These are phyloP conservation scores for Saururus chinensis DNA, from an alignment of 164 flowering plant species.

Conservation along the genomic window DNA sequence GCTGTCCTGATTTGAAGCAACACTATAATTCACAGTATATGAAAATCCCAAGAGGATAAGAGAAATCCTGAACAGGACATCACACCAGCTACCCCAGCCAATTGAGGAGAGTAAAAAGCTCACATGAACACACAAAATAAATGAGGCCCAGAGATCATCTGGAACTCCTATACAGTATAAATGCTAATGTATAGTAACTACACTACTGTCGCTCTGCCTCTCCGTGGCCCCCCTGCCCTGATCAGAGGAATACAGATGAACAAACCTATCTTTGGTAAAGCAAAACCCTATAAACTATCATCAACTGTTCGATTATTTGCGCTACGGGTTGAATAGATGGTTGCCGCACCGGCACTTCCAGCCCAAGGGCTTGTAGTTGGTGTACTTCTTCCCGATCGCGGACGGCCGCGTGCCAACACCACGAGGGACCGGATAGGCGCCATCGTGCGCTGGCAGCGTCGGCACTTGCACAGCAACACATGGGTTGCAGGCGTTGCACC, in stretches of 20 bases:
- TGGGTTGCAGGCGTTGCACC: slow-evolving; percentile 75
- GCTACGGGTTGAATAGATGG: slow-evolving; percentile 59
- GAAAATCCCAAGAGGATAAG: slow-evolving; percentile 1
- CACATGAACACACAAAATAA: neutral
- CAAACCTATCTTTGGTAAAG: neutral
- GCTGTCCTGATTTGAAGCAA: neutral
- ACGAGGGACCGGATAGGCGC: slow-evolving; percentile 3
- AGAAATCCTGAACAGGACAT: neutral
- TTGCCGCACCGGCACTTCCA: slow-evolving; percentile 71
- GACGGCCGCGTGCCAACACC: slow-evolving; percentile 3
- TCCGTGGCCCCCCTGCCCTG: neutral
- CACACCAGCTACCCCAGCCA: too few species aligned
- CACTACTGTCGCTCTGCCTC: neutral
- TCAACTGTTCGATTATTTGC: neutral
- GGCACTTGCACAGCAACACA: slow-evolving; percentile 88
- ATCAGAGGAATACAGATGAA: too few species aligned
- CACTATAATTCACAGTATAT: neutral
- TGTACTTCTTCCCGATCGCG: slow-evolving; percentile 28
- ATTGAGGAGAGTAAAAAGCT: neutral
- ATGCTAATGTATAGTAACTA: neutral
- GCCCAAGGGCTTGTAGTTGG: slow-evolving; percentile 74
- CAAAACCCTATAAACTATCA: neutral
- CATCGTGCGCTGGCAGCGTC: slow-evolving; percentile 24
- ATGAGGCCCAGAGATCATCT: neutral
- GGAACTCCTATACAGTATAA: too few species aligned